Percentiles rank a stretch among this genome's conserved stretches.
These are phyloP conservation scores for Lasiodiplodia theobromae DNA, from an alignment of 2,329 filamentous ascomycete genomes.

Conservation along the genomic window DNA sequence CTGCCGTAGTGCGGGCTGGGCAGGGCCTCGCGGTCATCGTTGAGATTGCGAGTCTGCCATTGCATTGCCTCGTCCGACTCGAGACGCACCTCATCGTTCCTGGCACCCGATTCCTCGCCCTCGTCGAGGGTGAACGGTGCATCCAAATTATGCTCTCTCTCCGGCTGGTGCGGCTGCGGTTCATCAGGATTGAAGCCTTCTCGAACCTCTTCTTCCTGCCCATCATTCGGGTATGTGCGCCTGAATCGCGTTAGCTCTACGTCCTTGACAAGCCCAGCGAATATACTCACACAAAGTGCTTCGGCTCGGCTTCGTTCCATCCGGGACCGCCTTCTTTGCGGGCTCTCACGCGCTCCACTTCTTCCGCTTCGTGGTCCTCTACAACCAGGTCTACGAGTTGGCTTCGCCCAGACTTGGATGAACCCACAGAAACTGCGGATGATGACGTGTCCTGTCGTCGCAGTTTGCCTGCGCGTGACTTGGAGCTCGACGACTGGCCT, in stretches of 20 bases:
- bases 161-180: slow-evolving; percentile 51
- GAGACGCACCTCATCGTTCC: slow-evolving; percentile 43
- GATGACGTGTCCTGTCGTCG: slow-evolving; percentile 58
- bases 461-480: slow-evolving; percentile 46
- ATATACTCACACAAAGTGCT: slow-evolving; percentile 61
- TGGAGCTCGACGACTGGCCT: slow-evolving; percentile 41
- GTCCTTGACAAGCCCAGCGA: not conserved
- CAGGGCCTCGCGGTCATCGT: not conserved
- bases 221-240: slow-evolving; percentile 55
- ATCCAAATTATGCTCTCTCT: slow-evolving; percentile 53
- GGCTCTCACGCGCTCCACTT: slow-evolving; percentile 66
- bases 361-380: slow-evolving; percentile 68
- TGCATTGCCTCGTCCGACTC: slow-evolving; percentile 52
- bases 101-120: slow-evolving; percentile 46
- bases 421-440: slow-evolving; percentile 41
- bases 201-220: slow-evolving; percentile 59
- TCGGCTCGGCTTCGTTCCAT: slow-evolving; percentile 64
- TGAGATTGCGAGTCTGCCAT: slow-evolving; percentile 46
- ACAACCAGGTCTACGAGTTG: slow-evolving; percentile 73
- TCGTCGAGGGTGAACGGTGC: slow-evolving; percentile 54
- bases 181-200: slow-evolving; percentile 62
- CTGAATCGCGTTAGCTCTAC: slow-evolving; percentile 41
- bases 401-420: slow-evolving; percentile 62
- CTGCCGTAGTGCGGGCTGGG: slow-evolving; percentile 48
- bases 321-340: slow-evolving; percentile 68